Base-by-base conservation (phyloP, 805 yeast species). In the Saccharomycopsis vini region DNA sequence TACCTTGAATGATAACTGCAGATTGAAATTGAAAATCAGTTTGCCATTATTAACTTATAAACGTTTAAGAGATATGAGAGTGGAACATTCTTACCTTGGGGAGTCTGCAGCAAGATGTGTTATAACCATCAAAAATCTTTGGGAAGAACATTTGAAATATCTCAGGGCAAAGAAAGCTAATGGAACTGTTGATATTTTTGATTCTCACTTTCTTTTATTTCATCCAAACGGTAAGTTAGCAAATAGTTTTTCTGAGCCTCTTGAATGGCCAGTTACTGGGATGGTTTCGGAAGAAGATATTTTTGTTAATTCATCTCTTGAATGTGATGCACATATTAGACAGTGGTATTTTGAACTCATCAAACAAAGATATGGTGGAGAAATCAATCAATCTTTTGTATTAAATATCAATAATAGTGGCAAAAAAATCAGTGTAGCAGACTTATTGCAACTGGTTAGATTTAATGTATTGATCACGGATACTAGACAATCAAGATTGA, bases 61-160 rank as follows among this genome's bases (percentile, higher is more conserved):
- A 62, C 92, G 83, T 55, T 63, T 83, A 47, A 62, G 90, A 53
- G 78, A 85, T 5, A 62, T 83, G 49, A 63, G 90, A 47, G 74
- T 81, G 52, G 72, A 76, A 15, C 92, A 83, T 56, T 79, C 79
- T 1, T 73, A 81, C 3, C 78, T 83, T 16, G 75, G 86, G 1
- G 92, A 83, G 57, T 81, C 88, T 2, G 90, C 90, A 0, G 81
- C 90, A 0, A 63, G 94, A 41, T 83, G 88, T 1, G 88, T 83
- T 5, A 79, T 83, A 3, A 79, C 82, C 5, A 70, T 81, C 33
- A 66, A 89, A 48, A 88, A 81, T 54, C 62, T 83, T 41, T 78
- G 76, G 52, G 57, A 69, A 16, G 77, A 79, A 23, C 52, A 46
- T 39, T 36, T 43, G 28, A 22, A 31, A 18, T 46, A 37, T 34